phyloP scores from a whole-genome alignment of 2,329 filamentous ascomycete species.

The Cryphonectria carpinicola region DNA sequence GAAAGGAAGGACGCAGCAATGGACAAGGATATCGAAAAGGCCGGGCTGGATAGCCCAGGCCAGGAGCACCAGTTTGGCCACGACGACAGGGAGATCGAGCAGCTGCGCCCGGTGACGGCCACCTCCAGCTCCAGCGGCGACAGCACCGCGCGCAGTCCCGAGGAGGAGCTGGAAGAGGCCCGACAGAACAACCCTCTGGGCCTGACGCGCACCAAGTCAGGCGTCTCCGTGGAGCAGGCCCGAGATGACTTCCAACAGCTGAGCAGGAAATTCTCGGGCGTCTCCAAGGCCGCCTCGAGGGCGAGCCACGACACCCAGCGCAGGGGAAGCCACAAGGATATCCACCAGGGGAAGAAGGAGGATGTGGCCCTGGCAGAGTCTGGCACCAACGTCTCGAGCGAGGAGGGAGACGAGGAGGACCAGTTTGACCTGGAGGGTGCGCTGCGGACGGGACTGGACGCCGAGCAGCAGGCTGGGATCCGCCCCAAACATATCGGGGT shows the following conservation, averaged over 20 bases:
- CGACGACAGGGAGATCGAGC: conserved; percentile 30
- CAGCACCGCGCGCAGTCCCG: conserved; percentile 36
- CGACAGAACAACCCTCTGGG: conserved; percentile 54
- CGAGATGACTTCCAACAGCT: conserved; percentile 73
- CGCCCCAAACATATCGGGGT: conserved; percentile 79
- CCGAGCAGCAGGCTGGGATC: conserved; percentile 78
- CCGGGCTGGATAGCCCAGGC: conserved; percentile 16
- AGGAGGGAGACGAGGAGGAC: conserved; percentile 50
- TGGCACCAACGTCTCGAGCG: conserved; percentile 40
- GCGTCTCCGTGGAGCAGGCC: conserved; percentile 68
- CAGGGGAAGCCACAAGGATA: conserved; percentile 16
- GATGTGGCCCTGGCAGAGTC: conserved; percentile 50
- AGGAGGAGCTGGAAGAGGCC: conserved; percentile 46
- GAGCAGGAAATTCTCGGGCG: conserved; percentile 61
- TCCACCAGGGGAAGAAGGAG: conserved; percentile 10
- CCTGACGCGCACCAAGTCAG: conserved; percentile 45
- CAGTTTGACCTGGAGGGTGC: conserved; percentile 77
- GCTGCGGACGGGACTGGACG: conserved; percentile 70
- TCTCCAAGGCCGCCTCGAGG: conserved; percentile 58
- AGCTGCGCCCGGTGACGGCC: conserved; percentile 27
- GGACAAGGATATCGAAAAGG: conserved; percentile 33
- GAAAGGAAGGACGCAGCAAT: conserved; percentile 8
- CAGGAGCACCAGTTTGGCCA: conserved; percentile 18
- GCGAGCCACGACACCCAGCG: conserved; percentile 30
- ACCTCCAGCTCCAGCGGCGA: conserved; percentile 23